phyloP scores from a whole-genome alignment of 1,284 basidiomycete genomes.

The Pisolithus thermaeus region DNA sequence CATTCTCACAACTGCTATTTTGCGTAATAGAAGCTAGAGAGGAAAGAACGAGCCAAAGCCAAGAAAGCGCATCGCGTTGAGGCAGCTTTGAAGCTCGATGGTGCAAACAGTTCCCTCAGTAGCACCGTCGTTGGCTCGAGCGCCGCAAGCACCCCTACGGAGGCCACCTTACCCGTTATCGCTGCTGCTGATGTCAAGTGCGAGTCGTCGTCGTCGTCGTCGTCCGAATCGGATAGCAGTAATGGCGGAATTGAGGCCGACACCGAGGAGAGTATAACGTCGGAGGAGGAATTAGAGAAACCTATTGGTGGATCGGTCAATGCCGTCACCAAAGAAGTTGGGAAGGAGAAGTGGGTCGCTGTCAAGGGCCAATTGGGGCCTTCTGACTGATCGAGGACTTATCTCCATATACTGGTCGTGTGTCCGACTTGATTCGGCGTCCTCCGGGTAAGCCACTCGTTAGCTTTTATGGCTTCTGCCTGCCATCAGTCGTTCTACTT shows the following conservation, averaged over 20 bases:
- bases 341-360: slow-evolving; percentile 69
- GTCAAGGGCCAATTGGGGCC: slow-evolving; percentile 38
- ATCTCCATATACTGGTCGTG: background rate
- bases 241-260: slow-evolving; percentile 61
- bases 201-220: slow-evolving; percentile 30
- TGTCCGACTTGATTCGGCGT: background rate
- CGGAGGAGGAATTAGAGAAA: slow-evolving; percentile 59
- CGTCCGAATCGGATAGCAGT: slow-evolving; percentile 53
- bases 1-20: slow-evolving; percentile 1
- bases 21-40: slow-evolving; percentile 43
- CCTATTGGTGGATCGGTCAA: slow-evolving; percentile 21
- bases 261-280: slow-evolving; percentile 66
- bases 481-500: background rate
- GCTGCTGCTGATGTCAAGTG: slow-evolving; percentile 12
- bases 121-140: slow-evolving; percentile 30
- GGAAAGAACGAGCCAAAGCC: slow-evolving; percentile 50
- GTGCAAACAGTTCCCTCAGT: slow-evolving; percentile 21
- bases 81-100: slow-evolving; percentile 29
- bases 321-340: slow-evolving; percentile 25
- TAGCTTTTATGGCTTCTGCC: background rate
- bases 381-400: slow-evolving; percentile 2
- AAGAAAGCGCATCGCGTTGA: slow-evolving; percentile 46
- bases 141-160: slow-evolving; percentile 22
- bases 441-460: background rate
- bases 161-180: slow-evolving; percentile 24